Conservation (phyloP, 2,329 filamentous ascomycete species). For the Gyromitra esculenta region DNA sequence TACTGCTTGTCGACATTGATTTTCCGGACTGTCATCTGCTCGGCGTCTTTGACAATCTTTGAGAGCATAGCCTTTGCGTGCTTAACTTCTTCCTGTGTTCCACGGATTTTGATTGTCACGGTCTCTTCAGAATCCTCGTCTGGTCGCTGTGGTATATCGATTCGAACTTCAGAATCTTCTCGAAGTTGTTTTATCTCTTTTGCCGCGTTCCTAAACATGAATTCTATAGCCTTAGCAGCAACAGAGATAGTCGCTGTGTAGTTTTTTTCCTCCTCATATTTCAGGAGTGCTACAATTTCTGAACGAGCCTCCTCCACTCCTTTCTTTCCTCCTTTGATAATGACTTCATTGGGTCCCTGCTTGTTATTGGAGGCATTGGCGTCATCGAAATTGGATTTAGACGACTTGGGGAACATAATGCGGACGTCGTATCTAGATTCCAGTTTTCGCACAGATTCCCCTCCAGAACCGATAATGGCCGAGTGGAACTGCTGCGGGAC, state of each 20-base stretch:
- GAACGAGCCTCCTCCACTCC: slow-evolving; percentile 92
- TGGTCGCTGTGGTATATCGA: slow-evolving; percentile 76
- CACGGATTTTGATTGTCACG: slow-evolving; percentile 90
- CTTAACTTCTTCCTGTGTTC: slow-evolving; percentile 88
- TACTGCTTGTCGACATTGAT: slow-evolving; percentile 94
- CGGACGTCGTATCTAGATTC: slow-evolving; percentile 93
- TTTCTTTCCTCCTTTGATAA: slow-evolving; percentile 88
- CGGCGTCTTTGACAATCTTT: slow-evolving; percentile 83
- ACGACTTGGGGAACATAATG: slow-evolving; percentile 89
- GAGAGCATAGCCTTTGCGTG: slow-evolving; percentile 85
- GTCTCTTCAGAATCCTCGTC: slow-evolving; percentile 66
- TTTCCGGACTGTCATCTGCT: slow-evolving; percentile 88
- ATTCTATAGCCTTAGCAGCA: slow-evolving; percentile 91
- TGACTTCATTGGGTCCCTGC: slow-evolving; percentile 87
- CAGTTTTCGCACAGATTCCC: slow-evolving; percentile 87
- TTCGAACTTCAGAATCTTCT: slow-evolving; percentile 82
- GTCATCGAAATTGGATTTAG: slow-evolving; percentile 76
- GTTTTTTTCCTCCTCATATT: slow-evolving; percentile 90
- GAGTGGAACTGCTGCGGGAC: slow-evolving; percentile 93
- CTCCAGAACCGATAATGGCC: slow-evolving; percentile 89
- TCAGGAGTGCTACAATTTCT: slow-evolving; percentile 86
- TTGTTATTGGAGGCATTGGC: slow-evolving; percentile 70
- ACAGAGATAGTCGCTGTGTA: slow-evolving; percentile 81
- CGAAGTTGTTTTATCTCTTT: slow-evolving; percentile 90
- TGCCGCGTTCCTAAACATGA: slow-evolving; percentile 89